These are phyloP conservation scores for Backusella tarrabulga DNA, from an alignment of 192 early-diverging fungal species.

Conservation along the genomic window DNA sequence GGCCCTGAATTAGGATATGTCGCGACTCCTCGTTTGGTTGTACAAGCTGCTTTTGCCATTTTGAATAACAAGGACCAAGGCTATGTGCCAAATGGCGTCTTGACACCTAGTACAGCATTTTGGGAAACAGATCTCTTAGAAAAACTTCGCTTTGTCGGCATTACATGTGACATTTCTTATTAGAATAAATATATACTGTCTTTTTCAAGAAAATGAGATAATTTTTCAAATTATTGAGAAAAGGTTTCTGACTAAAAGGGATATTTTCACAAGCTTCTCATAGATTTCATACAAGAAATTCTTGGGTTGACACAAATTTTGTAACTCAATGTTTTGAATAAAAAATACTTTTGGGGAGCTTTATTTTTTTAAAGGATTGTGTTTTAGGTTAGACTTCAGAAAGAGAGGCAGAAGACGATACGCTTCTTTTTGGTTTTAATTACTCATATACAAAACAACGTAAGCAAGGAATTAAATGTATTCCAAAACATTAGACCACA, in stretches of 20 bases:
- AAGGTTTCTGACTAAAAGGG: not conserved
- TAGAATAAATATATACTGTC: slow-evolving; percentile 4
- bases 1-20: slow-evolving; percentile 73
- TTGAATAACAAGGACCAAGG: slow-evolving; percentile 39
- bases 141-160: slow-evolving; percentile 45
- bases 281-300: not conserved
- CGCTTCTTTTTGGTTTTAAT: not conserved
- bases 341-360: not conserved
- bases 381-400: not conserved
- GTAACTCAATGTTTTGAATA: not conserved
- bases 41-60: slow-evolving; percentile 54
- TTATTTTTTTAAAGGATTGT: not conserved
- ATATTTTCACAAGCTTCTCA: not conserved
- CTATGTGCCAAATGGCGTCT: slow-evolving; percentile 44
- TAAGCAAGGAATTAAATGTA: not conserved
- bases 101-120: slow-evolving; percentile 55
- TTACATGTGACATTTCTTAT: slow-evolving; percentile 39
- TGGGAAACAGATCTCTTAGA: slow-evolving; percentile 47
- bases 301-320: not conserved
- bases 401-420: not conserved
- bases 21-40: slow-evolving; percentile 56
- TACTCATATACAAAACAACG: not conserved
- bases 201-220: too few relatives aligned
- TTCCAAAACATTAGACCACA: not conserved
- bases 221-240: too few relatives aligned